A percentile compares a stretch with the other conserved stretches of the same genome.
These are phyloP conservation scores for Meyerozyma smithsonii DNA, from an alignment of 1,139 yeast genomes.

Conservation along the genomic window DNA sequence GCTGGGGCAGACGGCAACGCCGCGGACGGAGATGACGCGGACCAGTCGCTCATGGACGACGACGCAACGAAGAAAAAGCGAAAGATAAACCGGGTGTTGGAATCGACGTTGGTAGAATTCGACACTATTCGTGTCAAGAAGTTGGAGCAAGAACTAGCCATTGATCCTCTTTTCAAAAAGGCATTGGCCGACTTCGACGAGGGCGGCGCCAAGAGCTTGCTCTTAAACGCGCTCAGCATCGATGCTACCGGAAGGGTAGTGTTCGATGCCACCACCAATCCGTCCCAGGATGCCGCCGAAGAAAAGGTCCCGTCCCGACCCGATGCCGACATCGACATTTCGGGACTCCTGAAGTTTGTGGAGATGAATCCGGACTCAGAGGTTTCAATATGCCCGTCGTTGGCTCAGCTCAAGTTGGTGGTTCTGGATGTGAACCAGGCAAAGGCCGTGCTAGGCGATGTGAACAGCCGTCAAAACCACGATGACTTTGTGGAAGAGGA, in stretches of 20 bases:
- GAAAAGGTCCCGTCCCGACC: conserved; percentile 6
- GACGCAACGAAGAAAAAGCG: conserved; percentile 25
- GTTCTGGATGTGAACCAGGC: conserved; percentile 56
- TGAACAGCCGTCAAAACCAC: neutral
- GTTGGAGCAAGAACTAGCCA: conserved; percentile 69
- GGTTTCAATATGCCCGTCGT: conserved; percentile 57
- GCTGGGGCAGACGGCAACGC: conserved; percentile 14
- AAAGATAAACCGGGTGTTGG: conserved; percentile 37
- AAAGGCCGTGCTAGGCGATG: conserved; percentile 17
- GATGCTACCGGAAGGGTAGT: conserved; percentile 59
- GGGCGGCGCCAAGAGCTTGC: conserved; percentile 86
- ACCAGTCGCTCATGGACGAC: conserved; percentile 11
- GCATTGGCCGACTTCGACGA: conserved; percentile 92
- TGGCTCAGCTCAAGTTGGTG: conserved; percentile 52
- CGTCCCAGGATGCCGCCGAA: conserved; percentile 14
- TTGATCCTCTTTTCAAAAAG: conserved; percentile 85
- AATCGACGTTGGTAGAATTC: conserved; percentile 48
- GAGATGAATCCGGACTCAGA: conserved; percentile 32
- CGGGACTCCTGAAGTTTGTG: conserved; percentile 21
- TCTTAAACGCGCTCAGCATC: conserved; percentile 64
- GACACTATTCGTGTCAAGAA: conserved; percentile 62
- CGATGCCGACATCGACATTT: conserved; percentile 16
- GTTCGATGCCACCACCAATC: conserved; percentile 49
- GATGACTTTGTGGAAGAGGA: neutral
- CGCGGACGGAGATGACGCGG: conserved; percentile 21